Conservation (phyloP, 768 basidiomycete species). For the Auriculariales sp. region DNA sequence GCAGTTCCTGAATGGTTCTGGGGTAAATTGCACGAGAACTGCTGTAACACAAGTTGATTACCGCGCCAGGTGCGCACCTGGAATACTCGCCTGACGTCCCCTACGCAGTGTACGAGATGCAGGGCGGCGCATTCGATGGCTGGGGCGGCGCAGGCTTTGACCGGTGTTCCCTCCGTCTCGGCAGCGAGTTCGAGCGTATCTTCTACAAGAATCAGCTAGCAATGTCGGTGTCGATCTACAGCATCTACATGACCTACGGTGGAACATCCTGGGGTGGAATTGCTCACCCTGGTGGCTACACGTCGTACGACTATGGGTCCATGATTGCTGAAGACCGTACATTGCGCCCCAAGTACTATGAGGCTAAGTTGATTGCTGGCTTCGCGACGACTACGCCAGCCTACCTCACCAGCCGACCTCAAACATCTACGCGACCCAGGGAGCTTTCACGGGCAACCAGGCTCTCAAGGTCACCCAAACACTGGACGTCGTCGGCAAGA, state of each 20-base stretch:
- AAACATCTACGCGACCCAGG: constrained; percentile 6
- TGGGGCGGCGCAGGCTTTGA: constrained; percentile 13
- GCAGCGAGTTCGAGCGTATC: constrained; percentile 34
- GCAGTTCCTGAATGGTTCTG: background rate
- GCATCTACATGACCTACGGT: constrained; percentile 38
- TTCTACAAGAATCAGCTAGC: constrained; percentile 35
- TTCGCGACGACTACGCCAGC: constrained; percentile 14
- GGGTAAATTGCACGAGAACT: too few relatives aligned
- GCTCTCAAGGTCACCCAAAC: constrained; percentile 10
- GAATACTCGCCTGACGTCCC: constrained; percentile 21
- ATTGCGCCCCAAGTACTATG: constrained; percentile 14
- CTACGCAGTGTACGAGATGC: constrained; percentile 31
- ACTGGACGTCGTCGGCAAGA: constrained; percentile 3
- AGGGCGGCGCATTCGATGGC: constrained; percentile 37
- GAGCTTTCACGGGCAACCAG: constrained; percentile 9
- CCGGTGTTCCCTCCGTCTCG: constrained; percentile 11
- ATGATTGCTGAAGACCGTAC: constrained; percentile 15
- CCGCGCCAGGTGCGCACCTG: too few relatives aligned
- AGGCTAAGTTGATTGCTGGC: constrained; percentile 15
- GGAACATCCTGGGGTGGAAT: constrained; percentile 35
- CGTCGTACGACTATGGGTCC: constrained; percentile 15
- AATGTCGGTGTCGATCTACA: constrained; percentile 32
- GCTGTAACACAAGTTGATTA: too few relatives aligned
- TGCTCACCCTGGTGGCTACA: constrained; percentile 43
- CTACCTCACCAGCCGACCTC: constrained; percentile 11